Conservation (phyloP, 495 filamentous ascomycete genomes). For the Daldinia childiae region DNA sequence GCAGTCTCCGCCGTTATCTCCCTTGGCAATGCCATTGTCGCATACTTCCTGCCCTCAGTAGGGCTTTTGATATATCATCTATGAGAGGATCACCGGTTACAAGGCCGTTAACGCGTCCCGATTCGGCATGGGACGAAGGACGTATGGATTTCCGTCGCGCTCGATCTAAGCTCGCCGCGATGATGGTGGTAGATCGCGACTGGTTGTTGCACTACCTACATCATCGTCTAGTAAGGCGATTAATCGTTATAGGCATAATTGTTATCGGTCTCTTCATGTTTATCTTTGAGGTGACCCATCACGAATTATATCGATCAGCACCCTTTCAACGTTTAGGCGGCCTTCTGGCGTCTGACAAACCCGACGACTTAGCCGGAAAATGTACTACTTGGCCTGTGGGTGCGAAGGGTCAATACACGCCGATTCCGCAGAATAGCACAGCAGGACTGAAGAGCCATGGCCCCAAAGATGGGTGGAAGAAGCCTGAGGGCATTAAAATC, state of each 20-base stretch:
- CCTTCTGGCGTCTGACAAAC: neutral
- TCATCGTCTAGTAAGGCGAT: constrained; percentile 25
- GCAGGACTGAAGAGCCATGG: constrained; percentile 36
- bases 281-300: constrained; percentile 39
- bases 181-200: constrained; percentile 29
- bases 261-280: constrained; percentile 30
- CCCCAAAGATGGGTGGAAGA: constrained; percentile 46
- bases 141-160: constrained; percentile 11
- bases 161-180: constrained; percentile 4
- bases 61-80: constrained; percentile 18
- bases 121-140: constrained; percentile 31
- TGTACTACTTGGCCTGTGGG: constrained; percentile 47
- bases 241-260: constrained; percentile 26
- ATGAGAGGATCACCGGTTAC: constrained; percentile 31
- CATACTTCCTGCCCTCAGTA: constrained; percentile 12
- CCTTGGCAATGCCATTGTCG: constrained; percentile 14
- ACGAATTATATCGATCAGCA: constrained; percentile 36
- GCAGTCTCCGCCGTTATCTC: neutral
- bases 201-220: constrained; percentile 34
- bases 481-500: constrained; percentile 56
- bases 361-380: constrained; percentile 24
- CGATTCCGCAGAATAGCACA: constrained; percentile 7
- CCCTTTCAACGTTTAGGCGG: constrained; percentile 17
- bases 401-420: constrained; percentile 28
- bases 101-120: constrained; percentile 18